Base-by-base conservation (phyloP, 1,284 basidiomycete genomes). In the Coriolopsis trogii region DNA sequence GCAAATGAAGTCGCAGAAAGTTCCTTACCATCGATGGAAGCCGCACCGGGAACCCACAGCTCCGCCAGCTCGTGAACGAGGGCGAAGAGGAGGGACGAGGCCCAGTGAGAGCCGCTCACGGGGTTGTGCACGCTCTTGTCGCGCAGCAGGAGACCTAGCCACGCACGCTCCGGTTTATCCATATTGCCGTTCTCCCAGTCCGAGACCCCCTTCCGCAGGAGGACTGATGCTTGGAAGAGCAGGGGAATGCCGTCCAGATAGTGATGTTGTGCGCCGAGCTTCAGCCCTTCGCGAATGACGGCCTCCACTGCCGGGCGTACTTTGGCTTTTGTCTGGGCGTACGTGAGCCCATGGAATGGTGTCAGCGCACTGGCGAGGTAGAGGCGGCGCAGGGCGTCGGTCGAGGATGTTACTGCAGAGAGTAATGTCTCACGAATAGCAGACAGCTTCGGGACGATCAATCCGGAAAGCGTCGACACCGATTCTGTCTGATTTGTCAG, bases 281-380 rank as follows among this genome's bases (percentile, higher is more conserved):
- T 96, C 53, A 96, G 70, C 6, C 88, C 89, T 48, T 95, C 91
- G 34, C 88, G 79, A 34, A 96, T 80, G 28, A 88, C 83, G n/a
- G 81, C 80, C 45, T 89, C 84, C 1, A 85, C 77, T 0, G 84
- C 81, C 3, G 79, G 75, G 2, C 80, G 71, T 0, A 67, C 63
- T 63, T 84, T 91, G 13, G 75, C 74, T 65, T 91, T 93, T 63
- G 77, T 78, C 50, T 89, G 84, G 21, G 63, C 66, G 62, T 89
- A 90, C 2, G 74, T 82, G 24, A 87, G 68, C 4, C 72, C 73
- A 16, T 75, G 67, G 58, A 83, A 91, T 0, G 91, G 89, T 5
- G 81, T 81, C 21, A 92, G 72, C 12, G 83, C 78, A 6, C 87
- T 77, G 0, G 88, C 85, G 21, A 96, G 78, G 71, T 83, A 95